These are phyloP conservation scores for Polytrichum formosum DNA, from an alignment of 225 moss, liverwort and hornwort genomes.

Conservation along the genomic window DNA sequence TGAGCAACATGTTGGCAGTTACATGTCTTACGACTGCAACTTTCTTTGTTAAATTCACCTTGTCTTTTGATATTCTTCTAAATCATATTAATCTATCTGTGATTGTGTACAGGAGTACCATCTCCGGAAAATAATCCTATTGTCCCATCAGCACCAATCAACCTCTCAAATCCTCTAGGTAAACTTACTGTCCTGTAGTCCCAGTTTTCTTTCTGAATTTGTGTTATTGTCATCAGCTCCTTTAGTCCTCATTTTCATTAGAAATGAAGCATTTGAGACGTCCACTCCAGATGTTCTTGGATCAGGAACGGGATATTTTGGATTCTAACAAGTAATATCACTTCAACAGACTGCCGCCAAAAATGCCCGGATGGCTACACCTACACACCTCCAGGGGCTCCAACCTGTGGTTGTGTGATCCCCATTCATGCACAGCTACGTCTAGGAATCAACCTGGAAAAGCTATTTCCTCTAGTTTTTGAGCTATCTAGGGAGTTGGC, in stretches of 20 bases:
- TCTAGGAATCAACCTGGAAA: conserved; percentile 52
- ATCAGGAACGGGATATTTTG: no score
- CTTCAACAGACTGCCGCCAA: conserved; percentile 40
- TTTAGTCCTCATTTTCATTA: no score
- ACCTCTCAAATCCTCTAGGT: conserved; percentile 3
- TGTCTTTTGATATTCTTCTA: neutral
- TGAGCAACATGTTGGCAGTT: neutral
- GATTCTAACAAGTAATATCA: neutral
- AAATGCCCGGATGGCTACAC: conserved; percentile 63
- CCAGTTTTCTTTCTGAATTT: no score
- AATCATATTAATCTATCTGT: neutral
- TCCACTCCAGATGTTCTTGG: neutral
- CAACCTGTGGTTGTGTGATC: conserved; percentile 67
- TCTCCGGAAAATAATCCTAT: conserved; percentile 17
- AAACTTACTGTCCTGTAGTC: neutral
- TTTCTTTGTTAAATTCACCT: neutral
- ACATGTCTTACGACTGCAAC: no score
- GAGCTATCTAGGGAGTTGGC: conserved; percentile 67
- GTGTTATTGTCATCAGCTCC: no score
- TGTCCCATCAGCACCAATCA: conserved; percentile 24
- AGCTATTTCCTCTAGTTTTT: conserved; percentile 51
- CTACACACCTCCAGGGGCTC: conserved; percentile 56
- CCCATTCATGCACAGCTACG: conserved; percentile 58
- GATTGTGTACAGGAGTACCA: conserved; percentile 21
- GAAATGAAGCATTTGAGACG: neutral